phyloP scores from a whole-genome alignment of 345 rosid species.

The Moricandia moricandioides region DNA sequence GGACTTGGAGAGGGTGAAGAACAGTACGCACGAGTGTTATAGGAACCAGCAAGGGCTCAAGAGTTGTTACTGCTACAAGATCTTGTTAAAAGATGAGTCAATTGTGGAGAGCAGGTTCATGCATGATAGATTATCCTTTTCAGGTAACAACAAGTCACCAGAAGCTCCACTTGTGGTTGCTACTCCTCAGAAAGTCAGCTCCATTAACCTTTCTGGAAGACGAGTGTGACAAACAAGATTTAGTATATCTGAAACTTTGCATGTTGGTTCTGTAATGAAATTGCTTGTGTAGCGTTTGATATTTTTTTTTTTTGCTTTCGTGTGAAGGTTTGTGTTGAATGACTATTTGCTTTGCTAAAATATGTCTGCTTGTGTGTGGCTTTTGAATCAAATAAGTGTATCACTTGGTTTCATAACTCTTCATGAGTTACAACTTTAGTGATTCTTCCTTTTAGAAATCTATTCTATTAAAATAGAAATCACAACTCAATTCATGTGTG shows the following conservation, averaged over 20 bases:
- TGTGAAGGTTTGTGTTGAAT: conserved; percentile 19
- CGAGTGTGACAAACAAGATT: conserved; percentile 24
- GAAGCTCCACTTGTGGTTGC: conserved; percentile 96
- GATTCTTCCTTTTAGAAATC: too few relatives aligned
- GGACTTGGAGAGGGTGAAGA: conserved; percentile 96
- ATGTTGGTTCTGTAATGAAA: conserved; percentile 19
- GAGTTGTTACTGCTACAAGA: conserved; percentile 94
- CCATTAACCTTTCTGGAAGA: conserved; percentile 79
- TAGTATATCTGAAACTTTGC: not conserved
- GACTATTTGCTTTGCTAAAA: conserved; percentile 6
- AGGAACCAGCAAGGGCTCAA: conserved; percentile 83
- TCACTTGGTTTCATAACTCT: conserved; percentile 3
- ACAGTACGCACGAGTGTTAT: conserved; percentile 76
- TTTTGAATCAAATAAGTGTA: not conserved
- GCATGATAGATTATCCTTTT: conserved; percentile 69
- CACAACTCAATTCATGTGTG: too few relatives aligned
- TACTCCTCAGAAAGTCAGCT: conserved; percentile 90
- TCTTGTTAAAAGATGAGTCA: conserved; percentile 80
- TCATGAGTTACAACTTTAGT: too few relatives aligned
- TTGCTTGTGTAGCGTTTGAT: conserved; percentile 13
- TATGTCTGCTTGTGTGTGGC: not conserved
- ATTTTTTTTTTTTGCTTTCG: not conserved
- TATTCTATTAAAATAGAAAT: too few relatives aligned
- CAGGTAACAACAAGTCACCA: conserved; percentile 55
- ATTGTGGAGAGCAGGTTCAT: conserved; percentile 91